phyloP scores from a whole-genome alignment of 805 yeast genomes.

The Kuraishia ogatae region DNA sequence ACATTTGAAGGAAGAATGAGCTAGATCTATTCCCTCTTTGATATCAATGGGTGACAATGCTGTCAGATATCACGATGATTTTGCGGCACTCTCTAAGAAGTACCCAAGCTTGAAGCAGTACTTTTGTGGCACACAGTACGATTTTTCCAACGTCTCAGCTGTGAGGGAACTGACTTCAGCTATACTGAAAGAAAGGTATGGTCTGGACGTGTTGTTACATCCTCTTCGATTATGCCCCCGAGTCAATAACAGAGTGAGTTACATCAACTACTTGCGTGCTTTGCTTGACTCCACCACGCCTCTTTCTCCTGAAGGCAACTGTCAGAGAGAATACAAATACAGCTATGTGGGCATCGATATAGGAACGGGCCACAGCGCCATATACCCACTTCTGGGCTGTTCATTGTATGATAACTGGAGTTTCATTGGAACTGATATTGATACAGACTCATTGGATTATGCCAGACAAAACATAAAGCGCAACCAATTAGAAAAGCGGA shows the following conservation, averaged over 20 bases:
- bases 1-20: not conserved
- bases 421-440: constrained; percentile 35
- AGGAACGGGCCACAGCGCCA: constrained; percentile 41
- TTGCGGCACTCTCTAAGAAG: constrained; percentile 6
- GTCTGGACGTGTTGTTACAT: constrained; percentile 10
- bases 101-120: constrained; percentile 12
- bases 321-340: too few species aligned
- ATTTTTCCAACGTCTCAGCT: constrained; percentile 15
- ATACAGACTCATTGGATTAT: constrained; percentile 19
- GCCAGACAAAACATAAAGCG: constrained; percentile 18
- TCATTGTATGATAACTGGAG: constrained; percentile 13
- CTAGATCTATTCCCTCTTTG: too few species aligned
- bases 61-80: constrained; percentile 2
- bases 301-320: not conserved
- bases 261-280: constrained; percentile 13
- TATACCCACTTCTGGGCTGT: constrained; percentile 34
- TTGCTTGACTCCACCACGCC: constrained; percentile 5
- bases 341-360: constrained; percentile 27
- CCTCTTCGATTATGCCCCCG: constrained; percentile 21
- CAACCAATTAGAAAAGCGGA: constrained; percentile 17
- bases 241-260: constrained; percentile 19
- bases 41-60: not conserved
- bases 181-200: constrained; percentile 10
- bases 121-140: constrained; percentile 8
- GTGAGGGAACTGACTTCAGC: constrained; percentile 13